Conservation (phyloP, 345 rosid species). For the Salix viminalis region DNA sequence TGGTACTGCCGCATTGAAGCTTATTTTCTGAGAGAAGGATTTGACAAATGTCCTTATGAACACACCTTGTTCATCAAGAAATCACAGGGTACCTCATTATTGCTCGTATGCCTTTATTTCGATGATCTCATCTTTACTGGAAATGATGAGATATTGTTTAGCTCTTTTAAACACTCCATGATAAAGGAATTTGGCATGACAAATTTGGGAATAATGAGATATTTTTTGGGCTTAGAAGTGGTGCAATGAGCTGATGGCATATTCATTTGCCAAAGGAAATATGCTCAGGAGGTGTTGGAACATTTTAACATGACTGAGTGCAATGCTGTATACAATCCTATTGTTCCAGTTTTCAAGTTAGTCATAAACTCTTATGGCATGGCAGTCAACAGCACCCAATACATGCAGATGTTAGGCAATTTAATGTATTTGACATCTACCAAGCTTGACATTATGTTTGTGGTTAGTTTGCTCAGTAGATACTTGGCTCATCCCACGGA, state of each 20-base stretch:
- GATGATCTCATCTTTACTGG: background rate
- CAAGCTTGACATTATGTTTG: background rate
- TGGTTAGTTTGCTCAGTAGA: background rate
- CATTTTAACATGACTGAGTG: background rate
- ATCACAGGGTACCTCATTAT: background rate
- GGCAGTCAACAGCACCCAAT: background rate
- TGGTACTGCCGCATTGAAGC: background rate
- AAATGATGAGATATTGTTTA: background rate
- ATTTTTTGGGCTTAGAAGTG: background rate
- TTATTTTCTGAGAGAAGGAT: background rate
- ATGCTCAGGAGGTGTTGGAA: background rate
- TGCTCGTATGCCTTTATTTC: background rate
- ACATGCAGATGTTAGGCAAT: background rate
- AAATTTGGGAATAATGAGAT: background rate
- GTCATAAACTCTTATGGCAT: too few relatives aligned
- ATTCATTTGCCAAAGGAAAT: background rate
- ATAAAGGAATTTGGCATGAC: background rate
- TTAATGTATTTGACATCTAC: background rate
- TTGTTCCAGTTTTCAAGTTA: background rate
- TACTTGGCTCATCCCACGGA: background rate
- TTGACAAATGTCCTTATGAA: background rate
- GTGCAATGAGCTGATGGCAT: background rate
- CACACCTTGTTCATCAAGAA: background rate
- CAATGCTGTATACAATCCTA: background rate
- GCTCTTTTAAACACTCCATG: background rate